Evolutionary conservation across 108 stramenopile species (phyloP).

Genomic region (Nannochloropsis gaditana): DNA sequence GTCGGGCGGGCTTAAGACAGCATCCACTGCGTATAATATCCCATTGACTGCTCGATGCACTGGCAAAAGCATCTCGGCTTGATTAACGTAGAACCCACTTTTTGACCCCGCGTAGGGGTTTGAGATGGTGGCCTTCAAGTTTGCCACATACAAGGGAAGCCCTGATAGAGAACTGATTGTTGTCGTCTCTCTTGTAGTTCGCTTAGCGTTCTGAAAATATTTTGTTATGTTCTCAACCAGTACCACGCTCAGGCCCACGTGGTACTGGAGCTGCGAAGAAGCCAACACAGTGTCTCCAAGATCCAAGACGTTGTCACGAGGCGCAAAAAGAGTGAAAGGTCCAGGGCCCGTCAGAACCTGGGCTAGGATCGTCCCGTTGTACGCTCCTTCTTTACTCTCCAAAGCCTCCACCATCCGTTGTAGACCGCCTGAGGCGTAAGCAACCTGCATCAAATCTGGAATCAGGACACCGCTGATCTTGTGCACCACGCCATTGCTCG

Average conservation of each 20-base stretch:
- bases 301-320: background rate
- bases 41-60: background rate
- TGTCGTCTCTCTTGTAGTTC: background rate
- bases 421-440: background rate
- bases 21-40: background rate
- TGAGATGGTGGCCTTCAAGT: background rate
- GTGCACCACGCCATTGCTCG: background rate
- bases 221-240: background rate
- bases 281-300: background rate
- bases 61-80: background rate
- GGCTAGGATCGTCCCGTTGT: background rate
- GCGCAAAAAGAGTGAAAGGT: background rate
- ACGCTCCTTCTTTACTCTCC: background rate
- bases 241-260: background rate
- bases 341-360: background rate
- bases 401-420: background rate
- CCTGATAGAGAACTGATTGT: background rate
- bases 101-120: background rate
- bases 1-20: background rate
- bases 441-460: background rate
- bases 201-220: background rate
- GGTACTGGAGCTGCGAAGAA: background rate
- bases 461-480: background rate
- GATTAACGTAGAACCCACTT: background rate
- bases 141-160: background rate